Conservation (phyloP, 805 yeast genomes). For the Wickerhamiella kurtzmanii region DNA sequence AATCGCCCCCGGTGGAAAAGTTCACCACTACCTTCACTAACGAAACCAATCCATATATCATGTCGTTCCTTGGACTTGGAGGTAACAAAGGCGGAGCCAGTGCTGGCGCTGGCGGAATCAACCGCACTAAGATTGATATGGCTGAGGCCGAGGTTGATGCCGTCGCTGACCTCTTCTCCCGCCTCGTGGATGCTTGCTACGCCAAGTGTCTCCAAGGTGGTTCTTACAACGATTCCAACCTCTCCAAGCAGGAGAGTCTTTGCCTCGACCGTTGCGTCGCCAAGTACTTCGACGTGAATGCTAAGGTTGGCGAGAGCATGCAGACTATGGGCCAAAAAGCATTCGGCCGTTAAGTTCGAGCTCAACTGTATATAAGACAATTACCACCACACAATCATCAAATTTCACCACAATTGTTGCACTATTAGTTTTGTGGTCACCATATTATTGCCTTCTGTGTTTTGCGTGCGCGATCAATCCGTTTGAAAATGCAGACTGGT, state of each 20-base stretch:
- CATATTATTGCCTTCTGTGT: no score
- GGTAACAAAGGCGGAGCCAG: constrained; percentile 31
- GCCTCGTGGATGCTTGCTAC: constrained; percentile 79
- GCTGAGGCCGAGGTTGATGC: constrained; percentile 96
- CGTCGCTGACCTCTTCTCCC: constrained; percentile 95
- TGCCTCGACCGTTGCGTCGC: constrained; percentile 94
- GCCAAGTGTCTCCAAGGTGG: constrained; percentile 55
- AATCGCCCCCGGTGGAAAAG: not conserved
- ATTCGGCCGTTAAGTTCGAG: constrained; percentile 6
- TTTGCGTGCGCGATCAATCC: no score
- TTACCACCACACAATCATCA: no score
- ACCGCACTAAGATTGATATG: constrained; percentile 35
- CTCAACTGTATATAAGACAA: no score
- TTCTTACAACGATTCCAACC: constrained; percentile 55
- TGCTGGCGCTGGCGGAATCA: constrained; percentile 19
- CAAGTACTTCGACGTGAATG: constrained; percentile 87
- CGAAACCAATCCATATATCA: constrained; percentile 7
- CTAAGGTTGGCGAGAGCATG: constrained; percentile 70
- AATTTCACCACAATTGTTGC: no score
- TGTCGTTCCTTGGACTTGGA: constrained; percentile 38
- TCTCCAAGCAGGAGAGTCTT: constrained; percentile 65
- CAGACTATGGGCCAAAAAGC: constrained; percentile 21
- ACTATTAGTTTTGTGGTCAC: no score
- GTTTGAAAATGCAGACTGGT: not conserved
- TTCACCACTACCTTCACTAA: not conserved